phyloP scores from a whole-genome alignment of 1,284 basidiomycete genomes.

The Bondarzewia mesenterica region DNA sequence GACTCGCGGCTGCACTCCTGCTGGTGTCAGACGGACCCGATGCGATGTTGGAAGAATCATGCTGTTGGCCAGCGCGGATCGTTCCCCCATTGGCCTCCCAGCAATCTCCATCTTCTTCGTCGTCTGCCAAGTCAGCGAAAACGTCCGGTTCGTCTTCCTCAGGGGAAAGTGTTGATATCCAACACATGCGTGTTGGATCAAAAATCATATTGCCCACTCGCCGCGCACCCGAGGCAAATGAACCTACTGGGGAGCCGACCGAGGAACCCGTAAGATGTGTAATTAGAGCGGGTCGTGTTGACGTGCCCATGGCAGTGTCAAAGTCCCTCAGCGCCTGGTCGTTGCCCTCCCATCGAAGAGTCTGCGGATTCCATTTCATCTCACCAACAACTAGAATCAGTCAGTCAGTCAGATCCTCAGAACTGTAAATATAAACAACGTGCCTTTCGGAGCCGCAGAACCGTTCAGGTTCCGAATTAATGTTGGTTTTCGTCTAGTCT shows the following conservation, averaged over 20 bases:
- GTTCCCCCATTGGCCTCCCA: slow-evolving; percentile 72
- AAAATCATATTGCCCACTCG: slow-evolving; percentile 98
- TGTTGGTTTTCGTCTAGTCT: slow-evolving; percentile 67
- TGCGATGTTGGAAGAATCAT: slow-evolving; percentile 18
- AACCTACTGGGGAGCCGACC: slow-evolving; percentile 69
- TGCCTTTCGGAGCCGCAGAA: slow-evolving; percentile 68
- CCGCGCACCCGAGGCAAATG: slow-evolving; percentile 69
- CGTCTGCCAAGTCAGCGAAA: slow-evolving; percentile 84
- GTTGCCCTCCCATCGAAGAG: slow-evolving; percentile 94
- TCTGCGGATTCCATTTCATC: slow-evolving; percentile 93
- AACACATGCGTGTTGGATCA: slow-evolving; percentile 89
- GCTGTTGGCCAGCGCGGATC: slow-evolving; percentile 54
- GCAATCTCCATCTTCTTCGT: slow-evolving; percentile 66
- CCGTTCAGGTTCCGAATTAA: slow-evolving; percentile 83
- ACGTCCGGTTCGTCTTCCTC: slow-evolving; percentile 93
- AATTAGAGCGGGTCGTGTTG: slow-evolving; percentile 91
- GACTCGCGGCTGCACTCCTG: slow-evolving; percentile 29
- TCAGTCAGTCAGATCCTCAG: slow-evolving; percentile 5
- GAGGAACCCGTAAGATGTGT: slow-evolving; percentile 81
- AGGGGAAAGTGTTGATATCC: slow-evolving; percentile 77
- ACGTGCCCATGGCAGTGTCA: slow-evolving; percentile 67
- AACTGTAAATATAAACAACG: slow-evolving; percentile 17
- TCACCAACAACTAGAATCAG: slow-evolving; percentile 70
- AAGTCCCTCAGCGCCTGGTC: slow-evolving; percentile 86
- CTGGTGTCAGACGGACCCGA: slow-evolving; percentile 27